These are phyloP conservation scores for Moricandia arvensis DNA, from an alignment of 345 rosid genomes.

Conservation along the genomic window DNA sequence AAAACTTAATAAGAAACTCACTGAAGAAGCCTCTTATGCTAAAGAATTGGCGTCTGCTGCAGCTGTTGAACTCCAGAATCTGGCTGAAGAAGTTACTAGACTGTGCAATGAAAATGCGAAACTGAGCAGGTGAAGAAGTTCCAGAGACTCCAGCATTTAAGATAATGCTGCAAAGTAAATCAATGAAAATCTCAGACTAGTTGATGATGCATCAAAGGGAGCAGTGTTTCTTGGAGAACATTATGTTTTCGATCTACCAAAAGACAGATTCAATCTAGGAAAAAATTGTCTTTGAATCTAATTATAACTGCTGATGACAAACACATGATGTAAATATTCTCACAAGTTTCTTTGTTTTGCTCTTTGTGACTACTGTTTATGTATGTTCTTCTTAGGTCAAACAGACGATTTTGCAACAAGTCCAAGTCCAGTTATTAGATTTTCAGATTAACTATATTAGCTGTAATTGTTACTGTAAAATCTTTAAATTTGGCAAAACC, in stretches of 20 bases:
- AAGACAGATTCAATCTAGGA: neutral
- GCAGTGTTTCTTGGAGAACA: neutral
- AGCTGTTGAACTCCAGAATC: constrained; percentile 92
- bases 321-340: constrained; percentile 29
- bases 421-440: neutral
- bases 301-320: neutral
- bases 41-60: constrained; percentile 99
- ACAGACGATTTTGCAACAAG: neutral
- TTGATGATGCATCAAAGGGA: constrained; percentile 16
- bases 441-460: neutral
- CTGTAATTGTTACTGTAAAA: neutral
- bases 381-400: constrained; percentile 7
- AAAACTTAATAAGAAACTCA: constrained; percentile 78
- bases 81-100: constrained; percentile 92
- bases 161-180: constrained; percentile 21
- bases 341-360: constrained; percentile 13
- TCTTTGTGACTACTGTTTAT: neutral
- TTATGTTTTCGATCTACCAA: too few relatives aligned
- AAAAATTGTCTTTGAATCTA: neutral
- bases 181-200: constrained; percentile 6
- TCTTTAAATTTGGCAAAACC: neutral
- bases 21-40: constrained; percentile 93
- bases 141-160: constrained; percentile 15
- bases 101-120: constrained; percentile 78
- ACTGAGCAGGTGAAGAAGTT: constrained; percentile 35